Conservation (phyloP, 768 basidiomycete genomes). For the Leccinum rimulosum region DNA sequence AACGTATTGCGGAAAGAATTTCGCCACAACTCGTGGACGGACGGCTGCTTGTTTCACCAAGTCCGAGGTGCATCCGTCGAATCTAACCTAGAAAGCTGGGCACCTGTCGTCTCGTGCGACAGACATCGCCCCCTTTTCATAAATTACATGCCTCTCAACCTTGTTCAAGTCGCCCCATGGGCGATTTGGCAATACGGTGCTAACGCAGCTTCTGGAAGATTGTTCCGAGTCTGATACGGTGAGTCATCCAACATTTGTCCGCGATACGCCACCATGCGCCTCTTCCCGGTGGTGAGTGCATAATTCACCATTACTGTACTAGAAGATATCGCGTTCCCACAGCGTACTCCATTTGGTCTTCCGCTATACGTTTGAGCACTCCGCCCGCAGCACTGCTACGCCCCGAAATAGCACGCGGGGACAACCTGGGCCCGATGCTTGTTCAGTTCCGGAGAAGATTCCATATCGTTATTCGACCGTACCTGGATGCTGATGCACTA, state of each 20-base stretch:
- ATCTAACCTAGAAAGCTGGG: neutral
- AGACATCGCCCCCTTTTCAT: neutral
- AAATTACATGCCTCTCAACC: neutral
- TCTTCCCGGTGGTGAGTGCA: neutral
- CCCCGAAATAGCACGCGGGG: conserved; percentile 1
- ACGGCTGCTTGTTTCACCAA: neutral
- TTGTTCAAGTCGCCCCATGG: conserved; percentile 13
- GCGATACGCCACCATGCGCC: conserved; percentile 3
- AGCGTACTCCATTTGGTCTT: conserved; percentile 8
- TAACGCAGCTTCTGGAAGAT: conserved; percentile 1
- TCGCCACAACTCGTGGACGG: neutral
- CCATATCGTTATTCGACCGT: conserved; percentile 3
- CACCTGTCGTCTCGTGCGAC: neutral
- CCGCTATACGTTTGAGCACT: conserved; percentile 1
- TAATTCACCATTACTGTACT: neutral
- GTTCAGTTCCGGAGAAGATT: neutral
- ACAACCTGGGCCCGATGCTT: neutral
- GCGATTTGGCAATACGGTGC: neutral
- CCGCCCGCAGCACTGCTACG: neutral
- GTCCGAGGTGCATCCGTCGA: neutral
- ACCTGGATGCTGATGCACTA: neutral
- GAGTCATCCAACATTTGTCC: neutral
- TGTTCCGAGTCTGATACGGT: neutral
- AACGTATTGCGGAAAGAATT: neutral
- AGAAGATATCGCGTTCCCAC: neutral